Evolutionary conservation across 1,139 yeast genomes (phyloP).

Genomic region (Yamadazyma diospyri): DNA sequence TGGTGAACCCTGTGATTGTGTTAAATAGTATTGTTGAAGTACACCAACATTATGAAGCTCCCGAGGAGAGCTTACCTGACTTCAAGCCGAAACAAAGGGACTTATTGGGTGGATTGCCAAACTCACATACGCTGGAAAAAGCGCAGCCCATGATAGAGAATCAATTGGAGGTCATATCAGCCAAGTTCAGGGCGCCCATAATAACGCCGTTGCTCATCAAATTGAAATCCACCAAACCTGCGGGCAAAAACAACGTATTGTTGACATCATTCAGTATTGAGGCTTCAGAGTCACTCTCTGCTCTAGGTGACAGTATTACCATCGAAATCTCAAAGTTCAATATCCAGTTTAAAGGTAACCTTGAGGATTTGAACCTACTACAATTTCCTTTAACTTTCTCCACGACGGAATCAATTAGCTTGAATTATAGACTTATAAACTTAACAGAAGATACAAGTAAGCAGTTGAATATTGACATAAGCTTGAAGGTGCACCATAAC

Average conservation of each 20-base stretch:
- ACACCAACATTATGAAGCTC: not conserved
- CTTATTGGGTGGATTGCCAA: conserved; percentile 9
- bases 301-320: conserved; percentile 8
- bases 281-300: conserved; percentile 40
- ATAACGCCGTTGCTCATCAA: conserved; percentile 40
- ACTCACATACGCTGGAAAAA: too few species aligned
- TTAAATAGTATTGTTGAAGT: conserved; percentile 18
- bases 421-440: conserved; percentile 43
- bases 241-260: conserved; percentile 49
- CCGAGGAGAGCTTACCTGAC: conserved; percentile 15
- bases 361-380: conserved; percentile 23
- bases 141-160: too few species aligned
- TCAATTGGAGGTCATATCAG: not conserved
- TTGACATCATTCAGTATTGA: conserved; percentile 57
- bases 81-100: conserved; percentile 8
- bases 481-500: conserved; percentile 15
- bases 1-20: conserved; percentile 27
- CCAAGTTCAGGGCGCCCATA: conserved; percentile 18
- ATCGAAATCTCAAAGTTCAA: conserved; percentile 10
- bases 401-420: conserved; percentile 30
- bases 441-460: conserved; percentile 29
- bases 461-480: conserved; percentile 27
- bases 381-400: conserved; percentile 31
- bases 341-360: conserved; percentile 38
- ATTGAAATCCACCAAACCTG: conserved; percentile 55